A percentile compares a stretch with the other conserved stretches of the same genome.
phyloP scores from a whole-genome alignment of 768 basidiomycete species.

The Tulasnella sp. region DNA sequence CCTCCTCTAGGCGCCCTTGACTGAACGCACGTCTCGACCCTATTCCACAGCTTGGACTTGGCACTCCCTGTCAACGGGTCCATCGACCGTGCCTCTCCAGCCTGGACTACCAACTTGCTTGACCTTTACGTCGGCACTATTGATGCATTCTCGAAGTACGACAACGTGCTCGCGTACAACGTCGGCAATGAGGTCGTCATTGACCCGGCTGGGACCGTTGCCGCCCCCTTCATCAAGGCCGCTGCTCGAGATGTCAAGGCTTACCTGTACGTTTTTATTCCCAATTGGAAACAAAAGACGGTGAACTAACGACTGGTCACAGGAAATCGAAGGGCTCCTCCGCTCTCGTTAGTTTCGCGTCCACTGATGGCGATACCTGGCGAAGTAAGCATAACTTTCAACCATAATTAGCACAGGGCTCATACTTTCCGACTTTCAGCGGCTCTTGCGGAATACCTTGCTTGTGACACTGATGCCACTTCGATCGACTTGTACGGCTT shows the following conservation, averaged over 20 bases:
- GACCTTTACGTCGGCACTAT: slow-evolving; percentile 76
- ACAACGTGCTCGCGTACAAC: slow-evolving; percentile 86
- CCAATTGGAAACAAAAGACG: neutral
- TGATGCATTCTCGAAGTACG: slow-evolving; percentile 73
- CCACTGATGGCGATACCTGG: slow-evolving; percentile 72
- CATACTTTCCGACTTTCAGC: neutral
- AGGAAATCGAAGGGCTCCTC: slow-evolving; percentile 60
- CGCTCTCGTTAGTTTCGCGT: slow-evolving; percentile 77
- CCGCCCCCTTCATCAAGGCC: slow-evolving; percentile 80
- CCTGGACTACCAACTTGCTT: slow-evolving; percentile 78
- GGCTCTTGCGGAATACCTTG: slow-evolving; percentile 70
- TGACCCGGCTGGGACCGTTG: slow-evolving; percentile 48
- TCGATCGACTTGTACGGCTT: slow-evolving; percentile 83
- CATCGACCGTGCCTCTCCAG: slow-evolving; percentile 60
- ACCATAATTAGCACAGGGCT: neutral
- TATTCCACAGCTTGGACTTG: slow-evolving; percentile 78
- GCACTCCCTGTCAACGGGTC: slow-evolving; percentile 82
- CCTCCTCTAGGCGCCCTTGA: neutral
- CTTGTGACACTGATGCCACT: slow-evolving; percentile 66
- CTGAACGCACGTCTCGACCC: slow-evolving; percentile 10
- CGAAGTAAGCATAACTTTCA: slow-evolving; percentile 38
- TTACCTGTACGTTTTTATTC: slow-evolving; percentile 57
- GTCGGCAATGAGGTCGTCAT: slow-evolving; percentile 81
- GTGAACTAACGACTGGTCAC: neutral
- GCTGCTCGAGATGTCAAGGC: slow-evolving; percentile 85